Conservation (phyloP, 805 yeast genomes). For the Starmerella apicola region DNA sequence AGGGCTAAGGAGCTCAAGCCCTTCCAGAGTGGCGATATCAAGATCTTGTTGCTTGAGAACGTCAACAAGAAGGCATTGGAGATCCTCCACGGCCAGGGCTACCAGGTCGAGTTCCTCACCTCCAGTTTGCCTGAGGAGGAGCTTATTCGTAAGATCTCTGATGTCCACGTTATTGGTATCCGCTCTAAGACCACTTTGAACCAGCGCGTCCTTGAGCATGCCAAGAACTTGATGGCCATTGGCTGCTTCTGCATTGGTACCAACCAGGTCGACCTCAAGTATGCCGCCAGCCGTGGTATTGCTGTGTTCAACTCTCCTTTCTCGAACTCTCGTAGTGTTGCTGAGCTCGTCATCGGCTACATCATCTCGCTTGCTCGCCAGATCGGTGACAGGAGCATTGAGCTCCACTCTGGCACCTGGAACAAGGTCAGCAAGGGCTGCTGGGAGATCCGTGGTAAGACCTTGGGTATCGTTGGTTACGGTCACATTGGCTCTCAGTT, state of each 20-base stretch:
- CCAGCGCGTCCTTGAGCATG: slow-evolving; percentile 64
- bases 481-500: slow-evolving; percentile 98
- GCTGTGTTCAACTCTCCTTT: slow-evolving; percentile 98
- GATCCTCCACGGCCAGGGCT: slow-evolving; percentile 79
- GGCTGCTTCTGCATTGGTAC: slow-evolving; percentile 99
- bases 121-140: slow-evolving; percentile 84
- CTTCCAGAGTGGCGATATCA: slow-evolving; percentile 88
- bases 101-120: slow-evolving; percentile 91
- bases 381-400: slow-evolving; percentile 90
- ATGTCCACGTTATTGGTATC: slow-evolving; percentile 94
- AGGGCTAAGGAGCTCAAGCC: slow-evolving; percentile 70
- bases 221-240: slow-evolving; percentile 75
- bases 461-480: slow-evolving; percentile 92
- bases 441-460: slow-evolving; percentile 99
- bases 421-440: slow-evolving; percentile 89
- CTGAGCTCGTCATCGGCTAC: slow-evolving; percentile 93
- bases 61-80: slow-evolving; percentile 86
- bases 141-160: slow-evolving; percentile 82
- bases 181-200: slow-evolving; percentile 92
- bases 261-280: slow-evolving; percentile 88
- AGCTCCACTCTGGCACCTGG: slow-evolving; percentile 94
- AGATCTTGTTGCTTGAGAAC: slow-evolving; percentile 80
- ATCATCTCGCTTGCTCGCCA: slow-evolving; percentile 90
- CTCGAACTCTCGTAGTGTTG: slow-evolving; percentile 96
- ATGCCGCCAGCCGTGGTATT: slow-evolving; percentile 83